Base-by-base conservation (phyloP, 306 rosid species). In the Rosa multiflora region DNA sequence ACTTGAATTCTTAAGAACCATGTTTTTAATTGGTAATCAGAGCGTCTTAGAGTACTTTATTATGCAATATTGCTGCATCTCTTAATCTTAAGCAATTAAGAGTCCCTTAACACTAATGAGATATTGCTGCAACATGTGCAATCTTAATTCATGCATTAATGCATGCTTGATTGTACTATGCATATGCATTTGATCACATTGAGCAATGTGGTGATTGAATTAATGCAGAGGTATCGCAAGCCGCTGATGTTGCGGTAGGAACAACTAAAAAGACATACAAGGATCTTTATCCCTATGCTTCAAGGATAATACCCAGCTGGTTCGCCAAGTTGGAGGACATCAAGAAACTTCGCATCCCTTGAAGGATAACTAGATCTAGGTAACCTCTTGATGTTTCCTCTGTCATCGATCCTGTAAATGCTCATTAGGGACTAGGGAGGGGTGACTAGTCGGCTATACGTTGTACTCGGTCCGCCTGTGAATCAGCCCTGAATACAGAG, bases 261-360 rank as follows among this genome's bases (percentile, higher is more conserved):
- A 76, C 87, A 10, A 10, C 76, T 1, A 80, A 44, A 42, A 67
- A 58, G 67, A 20, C 82, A 47, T 84, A 80, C 79, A 76, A 18
- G 53, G 79, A 84, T 46, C 37, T 84, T 4, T 76, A 76, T 51
- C 73, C 76, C 13, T 23, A 72, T 67, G 76, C 79, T 72, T 72
- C 76, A 13, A 37, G 20, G 73, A 58, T 84, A 8, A 80, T 72
- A 44, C 87, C 87, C 13, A 67, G 44, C 29, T 80, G 82, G 81
- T 80, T 15, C 40, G 72, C 77, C 61, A 80, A 66, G 40, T n/a
- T 3, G 40, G 77, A 83, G 43, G 75, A 76, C 68, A 14, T 75
- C 11, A 46, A 42, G 42, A 71, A 40, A 43, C 74, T 66, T 23
- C 14, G 67, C 18, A 21, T 13, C 40, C 82, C 82, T 58, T 46